phyloP scores from a whole-genome alignment of 192 early-diverging fungal genomes.

The Backusella psychrophila region DNA sequence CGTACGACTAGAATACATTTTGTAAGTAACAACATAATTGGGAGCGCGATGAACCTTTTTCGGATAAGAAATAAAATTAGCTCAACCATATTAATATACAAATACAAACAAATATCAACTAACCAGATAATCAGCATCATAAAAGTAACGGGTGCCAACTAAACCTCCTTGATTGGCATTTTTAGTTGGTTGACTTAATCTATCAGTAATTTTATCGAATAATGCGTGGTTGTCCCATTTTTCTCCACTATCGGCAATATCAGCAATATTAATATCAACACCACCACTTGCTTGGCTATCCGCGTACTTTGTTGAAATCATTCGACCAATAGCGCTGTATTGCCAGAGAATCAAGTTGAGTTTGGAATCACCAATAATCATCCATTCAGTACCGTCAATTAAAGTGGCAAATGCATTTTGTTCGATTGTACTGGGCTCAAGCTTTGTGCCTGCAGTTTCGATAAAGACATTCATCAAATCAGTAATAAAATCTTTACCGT shows the following conservation, averaged over 20 bases:
- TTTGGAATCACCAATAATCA: constrained; percentile 20
- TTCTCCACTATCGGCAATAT: constrained; percentile 10
- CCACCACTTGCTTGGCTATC: constrained; percentile 8
- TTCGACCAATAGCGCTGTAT: constrained; percentile 27
- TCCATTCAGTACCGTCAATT: constrained; percentile 30
- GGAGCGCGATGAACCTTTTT: constrained; percentile 20
- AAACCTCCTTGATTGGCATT: constrained; percentile 14
- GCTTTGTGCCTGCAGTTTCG: constrained; percentile 13
- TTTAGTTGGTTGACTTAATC: neutral
- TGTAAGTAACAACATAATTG: constrained; percentile 20
- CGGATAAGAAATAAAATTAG: neutral
- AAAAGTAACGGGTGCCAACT: constrained; percentile 14
- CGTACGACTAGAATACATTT: constrained; percentile 32
- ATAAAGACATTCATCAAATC: constrained; percentile 14
- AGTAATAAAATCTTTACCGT: constrained; percentile 23
- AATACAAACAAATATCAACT: neutral
- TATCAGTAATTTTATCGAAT: constrained; percentile 7
- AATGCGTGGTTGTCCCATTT: constrained; percentile 10
- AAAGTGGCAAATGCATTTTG: constrained; percentile 14
- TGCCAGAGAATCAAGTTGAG: constrained; percentile 16
- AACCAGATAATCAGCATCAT: constrained; percentile 17
- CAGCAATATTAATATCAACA: constrained; percentile 15
- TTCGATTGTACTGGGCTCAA: neutral
- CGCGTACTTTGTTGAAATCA: constrained; percentile 10
- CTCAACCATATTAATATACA: neutral